Evolutionary conservation across 768 basidiomycete genomes (phyloP), one percentile per base, ranked within the genome.

Genomic region (Lentinula guzmanii): DNA sequence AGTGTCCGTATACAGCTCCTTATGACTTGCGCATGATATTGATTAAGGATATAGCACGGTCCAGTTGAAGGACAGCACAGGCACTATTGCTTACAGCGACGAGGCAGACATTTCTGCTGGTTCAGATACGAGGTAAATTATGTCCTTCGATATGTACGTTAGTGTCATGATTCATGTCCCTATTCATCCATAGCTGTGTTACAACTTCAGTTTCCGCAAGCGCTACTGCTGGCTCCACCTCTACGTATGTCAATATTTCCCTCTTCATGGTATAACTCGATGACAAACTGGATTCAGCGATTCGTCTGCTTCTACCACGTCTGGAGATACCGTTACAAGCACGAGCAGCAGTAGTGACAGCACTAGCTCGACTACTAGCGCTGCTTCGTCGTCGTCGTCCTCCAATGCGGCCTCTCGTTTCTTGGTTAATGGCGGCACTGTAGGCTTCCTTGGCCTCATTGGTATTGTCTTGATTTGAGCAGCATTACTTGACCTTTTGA

Each of bases 51-150:
- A 11, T 55, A 91, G 89, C 65, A 81, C 81, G n/a, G 65, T 82
- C 37, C 68, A 68, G 11, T 61, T 88, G 64, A 87, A 84, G 73
- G 89, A 90, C 63, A 72, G 71, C 67, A 82, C 82, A 13, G 89
- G 89, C 15, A 15, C 68, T 1, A 69, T 66, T 8, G 82, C 77
- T 6, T 91, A 77, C 72, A 82, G 82, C 13, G 82, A 83, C 55
- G 72, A 75, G 2, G 74, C 84, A 35, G 82, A 74, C 0, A 70
- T 90, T 52, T 64, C 70, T 58, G 2, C 68, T 4, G 73, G 82
- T 33, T 52, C 67, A 10, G 73, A 77, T 61, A 63, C 66, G 7
- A 74, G 72, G 81, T 80, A 65, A 56, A 24, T 11, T 72, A n/a
- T 24, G 4, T 18, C 24, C 21, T 34, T 13, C 24, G n/a, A 18